phyloP scores from a whole-genome alignment of 2,329 filamentous ascomycete species.

The Pseudopyrenochaeta lycopersici region DNA sequence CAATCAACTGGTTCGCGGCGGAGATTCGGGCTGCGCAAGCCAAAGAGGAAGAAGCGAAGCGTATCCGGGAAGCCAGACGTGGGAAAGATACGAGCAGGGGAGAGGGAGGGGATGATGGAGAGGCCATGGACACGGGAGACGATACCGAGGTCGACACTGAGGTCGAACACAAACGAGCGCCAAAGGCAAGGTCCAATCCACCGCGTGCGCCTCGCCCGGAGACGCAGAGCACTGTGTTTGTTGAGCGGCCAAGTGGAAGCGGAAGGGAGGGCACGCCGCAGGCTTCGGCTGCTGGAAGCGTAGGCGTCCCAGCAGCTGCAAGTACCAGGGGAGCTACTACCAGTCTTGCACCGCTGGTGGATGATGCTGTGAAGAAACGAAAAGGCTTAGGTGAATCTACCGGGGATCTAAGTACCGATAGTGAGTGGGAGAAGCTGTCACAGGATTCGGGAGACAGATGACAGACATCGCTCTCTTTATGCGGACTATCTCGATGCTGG shows the following conservation, averaged over 20 bases:
- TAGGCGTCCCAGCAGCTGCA: constrained; percentile 21
- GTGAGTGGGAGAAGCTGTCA: constrained; percentile 96
- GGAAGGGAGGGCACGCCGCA: constrained; percentile 29
- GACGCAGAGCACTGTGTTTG: constrained; percentile 47
- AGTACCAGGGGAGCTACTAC: constrained; percentile 43
- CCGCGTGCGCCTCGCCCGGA: constrained; percentile 28
- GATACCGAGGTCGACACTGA: constrained; percentile 57
- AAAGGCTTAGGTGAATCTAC: constrained; percentile 57
- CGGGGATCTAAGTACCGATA: constrained; percentile 79
- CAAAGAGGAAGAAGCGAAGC: constrained; percentile 60
- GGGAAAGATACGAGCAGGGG: constrained; percentile 54
- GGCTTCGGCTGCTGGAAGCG: constrained; percentile 9
- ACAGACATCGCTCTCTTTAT: constrained; percentile 9
- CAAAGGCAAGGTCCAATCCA: constrained; percentile 22
- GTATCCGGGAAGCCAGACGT: constrained; percentile 51
- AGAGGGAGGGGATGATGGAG: constrained; percentile 36
- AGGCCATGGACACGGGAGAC: constrained; percentile 55
- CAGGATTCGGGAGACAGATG: constrained; percentile 51
- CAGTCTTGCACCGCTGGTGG: constrained; percentile 37
- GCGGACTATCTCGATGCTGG: constrained; percentile 4
- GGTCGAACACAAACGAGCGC: constrained; percentile 38
- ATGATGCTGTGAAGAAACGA: constrained; percentile 56
- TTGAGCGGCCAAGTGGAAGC: constrained; percentile 33
- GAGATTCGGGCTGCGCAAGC: constrained; percentile 64
- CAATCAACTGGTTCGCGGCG: constrained; percentile 94